These are phyloP conservation scores for Ballota nigra DNA, from an alignment of 257 asterid species.

Conservation along the genomic window DNA sequence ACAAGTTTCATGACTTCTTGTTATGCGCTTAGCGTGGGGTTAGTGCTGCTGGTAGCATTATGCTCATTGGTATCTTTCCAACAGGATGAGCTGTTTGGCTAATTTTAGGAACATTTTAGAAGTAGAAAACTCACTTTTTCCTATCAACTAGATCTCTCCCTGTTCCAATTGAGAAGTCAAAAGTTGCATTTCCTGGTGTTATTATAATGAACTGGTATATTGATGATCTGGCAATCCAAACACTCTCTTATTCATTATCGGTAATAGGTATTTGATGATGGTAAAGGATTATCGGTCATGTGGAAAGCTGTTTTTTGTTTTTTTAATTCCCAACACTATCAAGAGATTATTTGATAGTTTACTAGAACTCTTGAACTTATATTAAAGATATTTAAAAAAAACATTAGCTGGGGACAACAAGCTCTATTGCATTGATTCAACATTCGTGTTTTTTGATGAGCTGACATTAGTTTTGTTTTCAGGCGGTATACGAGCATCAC, in stretches of 20 bases:
- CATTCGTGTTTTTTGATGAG: background rate
- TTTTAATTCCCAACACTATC: no score
- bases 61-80: background rate
- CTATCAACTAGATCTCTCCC: background rate
- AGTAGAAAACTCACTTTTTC: background rate
- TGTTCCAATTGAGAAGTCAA: no score
- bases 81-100: background rate
- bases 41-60: background rate
- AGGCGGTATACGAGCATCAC: slow-evolving; percentile 98
- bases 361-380: no score
- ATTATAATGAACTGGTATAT: background rate
- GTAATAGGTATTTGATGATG: background rate
- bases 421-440: no score
- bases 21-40: background rate
- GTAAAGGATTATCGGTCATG: background rate
- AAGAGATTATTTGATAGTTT: no score
- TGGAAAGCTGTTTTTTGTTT: background rate
- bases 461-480: slow-evolving; percentile 12
- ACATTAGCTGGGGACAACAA: no score
- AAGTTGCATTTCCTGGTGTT: background rate
- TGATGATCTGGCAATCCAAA: background rate
- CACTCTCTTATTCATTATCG: background rate
- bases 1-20: background rate
- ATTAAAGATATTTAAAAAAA: no score
- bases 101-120: background rate